Conservation (phyloP, 179 eudicot genomes). For the Amaranthus tricolor region DNA sequence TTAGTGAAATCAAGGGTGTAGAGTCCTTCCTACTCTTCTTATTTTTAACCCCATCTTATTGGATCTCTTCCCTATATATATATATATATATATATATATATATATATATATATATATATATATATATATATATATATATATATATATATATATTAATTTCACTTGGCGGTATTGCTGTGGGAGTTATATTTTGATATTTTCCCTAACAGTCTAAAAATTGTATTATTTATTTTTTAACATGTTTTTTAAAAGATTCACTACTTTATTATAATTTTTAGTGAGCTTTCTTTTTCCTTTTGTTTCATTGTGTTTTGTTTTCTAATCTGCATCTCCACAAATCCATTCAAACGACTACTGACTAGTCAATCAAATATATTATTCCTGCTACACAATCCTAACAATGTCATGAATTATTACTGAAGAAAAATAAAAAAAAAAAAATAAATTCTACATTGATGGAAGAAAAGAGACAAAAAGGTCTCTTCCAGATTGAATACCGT, state of each 20-base stretch:
- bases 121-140: no score
- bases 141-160: no score
- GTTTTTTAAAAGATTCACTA: background rate
- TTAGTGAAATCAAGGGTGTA: no score
- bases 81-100: no score
- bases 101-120: no score
- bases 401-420: background rate
- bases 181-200: no score
- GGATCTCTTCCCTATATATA: no score
- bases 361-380: conserved; percentile 15
- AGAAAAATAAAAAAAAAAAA: background rate
- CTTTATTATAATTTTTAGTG: background rate
- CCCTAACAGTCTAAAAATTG: no score
- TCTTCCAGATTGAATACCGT: conserved; percentile 25
- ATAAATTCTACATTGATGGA: background rate
- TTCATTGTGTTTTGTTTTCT: background rate
- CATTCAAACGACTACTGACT: conserved; percentile 5
- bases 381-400: background rate
- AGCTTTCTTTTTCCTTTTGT: background rate
- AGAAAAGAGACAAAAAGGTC: conserved; percentile 26
- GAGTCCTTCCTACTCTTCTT: no score
- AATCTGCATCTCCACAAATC: background rate
- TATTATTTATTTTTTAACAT: background rate
- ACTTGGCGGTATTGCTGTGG: no score
- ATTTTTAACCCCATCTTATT: no score